Base-by-base conservation (phyloP, 805 yeast species). In the Naumovozyma baii region DNA sequence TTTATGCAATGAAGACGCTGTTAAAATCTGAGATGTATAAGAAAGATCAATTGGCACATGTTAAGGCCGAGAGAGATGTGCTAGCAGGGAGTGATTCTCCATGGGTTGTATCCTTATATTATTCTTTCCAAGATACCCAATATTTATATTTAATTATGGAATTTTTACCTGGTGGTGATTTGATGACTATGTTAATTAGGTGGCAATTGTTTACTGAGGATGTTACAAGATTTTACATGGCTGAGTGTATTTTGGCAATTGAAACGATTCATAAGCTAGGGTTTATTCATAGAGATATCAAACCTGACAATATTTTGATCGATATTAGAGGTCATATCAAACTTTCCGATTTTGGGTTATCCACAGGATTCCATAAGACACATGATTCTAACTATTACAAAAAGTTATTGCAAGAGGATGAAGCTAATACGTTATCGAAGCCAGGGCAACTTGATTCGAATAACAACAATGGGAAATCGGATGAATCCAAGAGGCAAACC, bases 141-240 rank as follows among this genome's bases (percentile, higher is more conserved):
- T 58, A 84, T 83, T 7, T 75, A 76, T 50, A 96, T 83, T 61
- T 69, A 61, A 86, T 92, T 39, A 87, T 92, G 96, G 98, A 92
- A 63, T 90, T 80, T 59, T 84, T 95, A 51, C 85, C 94, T 5
- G 87, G 87, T 45, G 94, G 94, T 42, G 94, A 83, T 57, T 63
- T 83, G 52, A 87, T 87, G 96, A 87, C 96, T 1, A 86, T 88
- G 95, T 72, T 87, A 53, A 87, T 87, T 60, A 80, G 90, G 63
- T 86, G 94, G 83, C 95, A 87, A 57, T 80, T 86, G 26, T 87
- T 87, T 57, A 81, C 94, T 3, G 96, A 87, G 59, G 96, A 87
- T 59, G 86, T 87, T 39, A 87, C 87, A 36, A 69, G 96, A 47
- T 87, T 87, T 59, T 87, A 88, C 62, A 86, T 87, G 80, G 96